Base-by-base conservation (phyloP, 495 filamentous ascomycete species). In the Margaritispora aquatica region DNA sequence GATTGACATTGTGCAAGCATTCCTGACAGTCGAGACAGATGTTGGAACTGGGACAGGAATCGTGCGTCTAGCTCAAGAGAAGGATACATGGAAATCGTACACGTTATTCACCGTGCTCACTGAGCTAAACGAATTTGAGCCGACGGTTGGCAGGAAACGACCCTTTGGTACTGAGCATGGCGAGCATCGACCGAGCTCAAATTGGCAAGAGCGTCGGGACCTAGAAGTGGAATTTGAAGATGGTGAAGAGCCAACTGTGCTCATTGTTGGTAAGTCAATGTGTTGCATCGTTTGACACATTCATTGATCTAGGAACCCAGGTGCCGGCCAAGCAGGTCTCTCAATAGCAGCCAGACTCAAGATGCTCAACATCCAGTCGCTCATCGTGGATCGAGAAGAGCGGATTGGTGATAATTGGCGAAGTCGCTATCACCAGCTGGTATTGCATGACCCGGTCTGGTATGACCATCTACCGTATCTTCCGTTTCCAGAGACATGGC, bases 321-420 rank as follows among this genome's bases (percentile, higher is more conserved):
- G 81, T 2, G 76, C 76, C 49, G 77, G 78, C 2, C 77, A 79
- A 65, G 70, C 66, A 23, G 77, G 78, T 26, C 77, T 89, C 4
- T 79, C 74, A 0, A 69, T 74, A n/a, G 82, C 81, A 13, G 87
- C 86, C 11, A 75, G 86, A 34, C 77, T 89, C 1, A 82, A 88
- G 60, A 77, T 81, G 71, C 76, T 89, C 17, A 72, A 76, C 27
- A 65, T 89, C 7, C 69, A 78, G 23, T 68, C 78, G 0, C 65
- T 89, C 27, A 67, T 88, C 27, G 74, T 89, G 54, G 87, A 89
- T 64, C 70, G 72, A 20, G 83, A 84, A 57, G 74, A 80, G 20
- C 69, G 80, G 27, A 73, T 89, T 29, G 87, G 87, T 11, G 86
- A 88, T 61, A 88, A 82, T 65, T 90, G 87, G 87, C 75, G 85